Evolutionary conservation across 164 flowering plant genomes (phyloP).

Genomic region (Chimonanthus salicifolius): DNA sequence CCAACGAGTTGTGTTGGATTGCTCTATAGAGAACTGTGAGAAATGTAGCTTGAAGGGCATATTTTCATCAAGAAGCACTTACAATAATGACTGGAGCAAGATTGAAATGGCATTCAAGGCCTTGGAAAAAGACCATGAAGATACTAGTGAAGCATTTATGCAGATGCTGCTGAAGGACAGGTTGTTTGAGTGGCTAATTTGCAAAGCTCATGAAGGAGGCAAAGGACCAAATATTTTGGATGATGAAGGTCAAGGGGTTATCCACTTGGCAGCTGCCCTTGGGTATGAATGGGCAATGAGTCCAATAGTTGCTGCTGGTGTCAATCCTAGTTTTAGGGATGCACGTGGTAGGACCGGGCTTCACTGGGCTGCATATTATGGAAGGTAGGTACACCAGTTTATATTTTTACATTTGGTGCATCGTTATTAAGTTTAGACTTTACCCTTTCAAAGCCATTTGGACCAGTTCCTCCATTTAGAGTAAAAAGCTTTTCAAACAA

Average conservation of each 20-base stretch:
- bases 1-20: conserved; percentile 28
- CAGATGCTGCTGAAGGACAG: conserved; percentile 49
- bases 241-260: conserved; percentile 58
- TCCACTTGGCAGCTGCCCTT: conserved; percentile 75
- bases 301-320: conserved; percentile 57
- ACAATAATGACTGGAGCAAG: conserved; percentile 23
- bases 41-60: conserved; percentile 34
- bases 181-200: conserved; percentile 55
- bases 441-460: no score
- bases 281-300: conserved; percentile 74
- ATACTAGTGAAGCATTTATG: conserved; percentile 35
- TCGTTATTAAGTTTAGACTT: no score
- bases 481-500: no score
- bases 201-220: conserved; percentile 50
- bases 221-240: conserved; percentile 52
- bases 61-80: conserved; percentile 13
- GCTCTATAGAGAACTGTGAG: conserved; percentile 39
- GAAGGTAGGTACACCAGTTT: conserved; percentile 43
- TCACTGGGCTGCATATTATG: conserved; percentile 81
- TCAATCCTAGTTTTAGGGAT: conserved; percentile 66
- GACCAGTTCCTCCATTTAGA: no score
- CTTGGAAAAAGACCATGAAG: conserved; percentile 9
- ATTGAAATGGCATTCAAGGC: conserved; percentile 15
- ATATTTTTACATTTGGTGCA: not conserved
- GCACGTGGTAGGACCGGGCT: conserved; percentile 61